phyloP scores from a whole-genome alignment of 306 rosid genomes.

The Spatholobus suberectus region DNA sequence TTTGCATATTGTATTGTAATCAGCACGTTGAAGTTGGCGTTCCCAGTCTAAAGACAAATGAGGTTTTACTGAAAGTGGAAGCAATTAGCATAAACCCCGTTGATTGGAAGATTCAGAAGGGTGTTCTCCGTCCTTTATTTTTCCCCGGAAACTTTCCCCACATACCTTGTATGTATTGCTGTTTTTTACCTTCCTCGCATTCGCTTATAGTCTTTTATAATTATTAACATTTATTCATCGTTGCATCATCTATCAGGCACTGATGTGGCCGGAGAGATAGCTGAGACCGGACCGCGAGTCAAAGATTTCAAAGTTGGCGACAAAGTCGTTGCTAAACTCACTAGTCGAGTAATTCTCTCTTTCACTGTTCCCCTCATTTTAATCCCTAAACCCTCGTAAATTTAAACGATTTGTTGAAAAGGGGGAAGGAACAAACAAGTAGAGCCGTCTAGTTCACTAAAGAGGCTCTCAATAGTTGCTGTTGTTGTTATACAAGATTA shows the following conservation, averaged over 20 bases:
- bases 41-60: slow-evolving; percentile 58
- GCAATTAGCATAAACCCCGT: slow-evolving; percentile 68
- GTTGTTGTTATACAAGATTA: no score
- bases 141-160: slow-evolving; percentile 63
- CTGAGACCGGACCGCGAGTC: slow-evolving; percentile 60
- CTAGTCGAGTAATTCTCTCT: slow-evolving; percentile 44
- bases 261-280: slow-evolving; percentile 73
- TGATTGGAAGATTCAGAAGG: slow-evolving; percentile 84
- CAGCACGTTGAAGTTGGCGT: slow-evolving; percentile 81
- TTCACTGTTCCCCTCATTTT: no score
- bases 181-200: no score
- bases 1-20: background rate
- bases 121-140: slow-evolving; percentile 46
- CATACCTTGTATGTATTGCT: slow-evolving; percentile 77
- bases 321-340: slow-evolving; percentile 63
- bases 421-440: no score
- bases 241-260: no score
- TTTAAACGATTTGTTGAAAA: no score
- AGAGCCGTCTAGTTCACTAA: no score
- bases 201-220: no score
- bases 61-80: slow-evolving; percentile 69
- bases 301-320: slow-evolving; percentile 68
- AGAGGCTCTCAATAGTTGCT: background rate
- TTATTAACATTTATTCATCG: no score
- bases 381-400: no score